These are phyloP conservation scores for Sorghum bicolor DNA, from an alignment of 176 grass and related monocot species.

Conservation along the genomic window DNA sequence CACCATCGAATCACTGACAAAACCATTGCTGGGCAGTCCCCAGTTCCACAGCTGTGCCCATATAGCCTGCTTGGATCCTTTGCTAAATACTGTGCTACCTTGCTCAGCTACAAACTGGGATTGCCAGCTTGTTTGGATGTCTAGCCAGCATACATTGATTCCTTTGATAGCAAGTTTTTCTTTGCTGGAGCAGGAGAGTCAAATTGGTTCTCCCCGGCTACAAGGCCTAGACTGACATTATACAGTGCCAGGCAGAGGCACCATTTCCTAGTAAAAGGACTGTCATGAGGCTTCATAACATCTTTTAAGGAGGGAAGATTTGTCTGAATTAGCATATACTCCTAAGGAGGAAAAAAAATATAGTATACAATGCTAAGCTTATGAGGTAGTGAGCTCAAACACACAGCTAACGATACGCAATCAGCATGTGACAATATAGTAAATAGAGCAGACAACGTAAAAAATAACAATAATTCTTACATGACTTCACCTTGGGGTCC, in stretches of 20 bases:
- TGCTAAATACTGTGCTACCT: too few relatives aligned
- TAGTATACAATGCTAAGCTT: background rate
- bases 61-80: too few relatives aligned
- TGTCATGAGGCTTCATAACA: too few relatives aligned
- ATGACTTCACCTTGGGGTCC: conserved; percentile 99
- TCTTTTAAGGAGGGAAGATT: background rate
- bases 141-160: too few relatives aligned
- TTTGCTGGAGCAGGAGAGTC: too few relatives aligned
- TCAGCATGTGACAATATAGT: background rate
- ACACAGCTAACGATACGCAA: background rate
- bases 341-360: background rate
- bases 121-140: too few relatives aligned
- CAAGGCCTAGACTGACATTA: background rate
- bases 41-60: too few relatives aligned
- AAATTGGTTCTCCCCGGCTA: too few relatives aligned
- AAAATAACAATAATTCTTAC: conserved; percentile 65
- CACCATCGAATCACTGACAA: too few relatives aligned
- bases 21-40: too few relatives aligned
- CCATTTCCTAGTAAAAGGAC: background rate
- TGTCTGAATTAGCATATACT: background rate
- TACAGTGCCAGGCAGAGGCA: background rate
- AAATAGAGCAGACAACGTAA: conserved; percentile 12
- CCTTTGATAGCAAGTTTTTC: too few relatives aligned
- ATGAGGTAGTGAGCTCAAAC: conserved; percentile 9
- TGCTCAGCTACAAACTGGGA: too few relatives aligned